Evolutionary conservation across 2,329 filamentous ascomycete genomes (phyloP).

Genomic region (Aspergillus sp.): DNA sequence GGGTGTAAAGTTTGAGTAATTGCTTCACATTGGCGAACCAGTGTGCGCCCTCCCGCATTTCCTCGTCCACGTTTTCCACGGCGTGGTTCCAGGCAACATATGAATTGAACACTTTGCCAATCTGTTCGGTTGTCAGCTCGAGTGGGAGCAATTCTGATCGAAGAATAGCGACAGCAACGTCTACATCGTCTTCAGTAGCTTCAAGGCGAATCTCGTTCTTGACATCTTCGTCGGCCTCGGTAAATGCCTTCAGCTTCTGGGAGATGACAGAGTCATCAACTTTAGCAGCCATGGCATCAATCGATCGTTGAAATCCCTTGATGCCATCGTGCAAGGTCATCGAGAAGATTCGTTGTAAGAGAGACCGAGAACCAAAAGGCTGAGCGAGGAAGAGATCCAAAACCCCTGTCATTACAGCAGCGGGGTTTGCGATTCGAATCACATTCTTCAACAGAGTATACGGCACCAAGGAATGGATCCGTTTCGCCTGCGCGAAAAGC

Average conservation of each 20-base stretch:
- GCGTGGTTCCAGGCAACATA: slow-evolving; percentile 96
- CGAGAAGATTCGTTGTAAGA: slow-evolving; percentile 93
- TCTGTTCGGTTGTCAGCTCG: slow-evolving; percentile 69
- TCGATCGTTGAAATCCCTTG: slow-evolving; percentile 77
- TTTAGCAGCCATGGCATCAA: slow-evolving; percentile 73
- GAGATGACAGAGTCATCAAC: slow-evolving; percentile 79
- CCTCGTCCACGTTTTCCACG: slow-evolving; percentile 82
- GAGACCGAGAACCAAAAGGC: slow-evolving; percentile 83
- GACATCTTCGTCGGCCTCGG: slow-evolving; percentile 69
- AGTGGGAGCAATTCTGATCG: slow-evolving; percentile 75
- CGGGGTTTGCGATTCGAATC: slow-evolving; percentile 93
- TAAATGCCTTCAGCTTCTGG: slow-evolving; percentile 78
- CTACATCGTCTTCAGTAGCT: slow-evolving; percentile 70
- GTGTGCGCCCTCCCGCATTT: slow-evolving; percentile 84
- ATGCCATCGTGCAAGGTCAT: slow-evolving; percentile 91
- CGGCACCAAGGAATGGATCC: slow-evolving; percentile 91
- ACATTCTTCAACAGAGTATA: slow-evolving; percentile 95
- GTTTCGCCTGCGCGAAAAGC: slow-evolving; percentile 87
- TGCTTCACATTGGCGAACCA: slow-evolving; percentile 95
- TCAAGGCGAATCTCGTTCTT: slow-evolving; percentile 75
- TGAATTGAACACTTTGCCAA: slow-evolving; percentile 84
- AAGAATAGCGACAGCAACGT: slow-evolving; percentile 82
- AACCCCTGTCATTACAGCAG: slow-evolving; percentile 93
- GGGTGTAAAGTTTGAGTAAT: slow-evolving; percentile 84
- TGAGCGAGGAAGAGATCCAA: slow-evolving; percentile 95